Base-by-base conservation (phyloP, 441 rosid species). In the Gossypium gossypioides region DNA sequence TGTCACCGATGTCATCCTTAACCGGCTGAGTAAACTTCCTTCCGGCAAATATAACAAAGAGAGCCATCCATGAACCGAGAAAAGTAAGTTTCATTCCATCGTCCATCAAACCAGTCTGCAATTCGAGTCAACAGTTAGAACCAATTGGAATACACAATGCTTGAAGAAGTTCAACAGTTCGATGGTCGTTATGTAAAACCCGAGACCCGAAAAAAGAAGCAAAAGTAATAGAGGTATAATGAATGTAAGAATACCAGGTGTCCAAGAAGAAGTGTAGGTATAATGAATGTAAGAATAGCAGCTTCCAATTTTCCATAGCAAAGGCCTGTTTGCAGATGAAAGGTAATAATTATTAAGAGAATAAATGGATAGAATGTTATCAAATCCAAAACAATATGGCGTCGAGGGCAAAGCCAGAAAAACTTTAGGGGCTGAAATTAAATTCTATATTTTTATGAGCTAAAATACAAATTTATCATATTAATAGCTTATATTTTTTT, bases 301-400 rank as follows among this genome's bases (percentile, higher is more conserved):
- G 96, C 97, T 89, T 94, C 98, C 80, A 94, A 84, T 83, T 94
- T 94, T 55, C 98, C 96, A 42, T 91, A 94, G 78, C 97, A 93
- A 10, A 93, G 93, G 51, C 98, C 97, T 91, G 80, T 58, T 46
- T 24, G 34, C 18, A 73, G 44, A 60, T 58, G 19, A 19, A 27
- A 71, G 48, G 6, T 6, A 59, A 51, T 32, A 37, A 40, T 34
- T 34, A 34, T 34, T 34, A 3, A 44, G 29, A 62, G 8, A 69
- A 42, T 51, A 12, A 4, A 4, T 8, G 15, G 9, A 21, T 34
- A 64, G 58, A 56, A 32, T 13, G 22, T 0, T 5, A 40, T 13
- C 22, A 34, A 52, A 6, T 52, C 18, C 24, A 0, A 52, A 52
- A 16, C 22, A 34, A 34, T 34, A 34, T 1, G 2, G 40, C 9